These are phyloP conservation scores for Drechslerella coelobrocha DNA, from an alignment of 2,329 filamentous ascomycete species.

Conservation along the genomic window DNA sequence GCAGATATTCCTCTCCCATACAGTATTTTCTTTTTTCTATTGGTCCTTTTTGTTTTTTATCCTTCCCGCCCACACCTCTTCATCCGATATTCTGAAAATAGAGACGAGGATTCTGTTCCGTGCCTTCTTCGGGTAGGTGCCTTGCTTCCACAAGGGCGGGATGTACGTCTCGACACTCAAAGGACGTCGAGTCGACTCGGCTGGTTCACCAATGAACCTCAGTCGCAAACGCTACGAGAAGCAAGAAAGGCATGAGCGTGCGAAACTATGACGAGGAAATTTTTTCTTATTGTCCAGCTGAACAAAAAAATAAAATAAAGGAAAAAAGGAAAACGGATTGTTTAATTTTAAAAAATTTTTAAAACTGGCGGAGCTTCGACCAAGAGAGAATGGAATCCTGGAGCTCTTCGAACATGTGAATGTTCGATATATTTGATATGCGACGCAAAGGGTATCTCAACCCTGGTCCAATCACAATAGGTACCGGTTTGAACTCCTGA, in stretches of 20 bases:
- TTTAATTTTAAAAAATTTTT: background rate
- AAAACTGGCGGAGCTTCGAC: background rate
- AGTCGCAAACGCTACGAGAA: background rate
- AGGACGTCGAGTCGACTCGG: conserved; percentile 21
- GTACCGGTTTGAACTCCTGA: conserved; percentile 30
- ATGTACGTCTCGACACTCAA: background rate
- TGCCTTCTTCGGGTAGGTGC: conserved; percentile 50
- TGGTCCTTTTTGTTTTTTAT: conserved; percentile 21
- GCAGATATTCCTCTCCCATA: conserved; percentile 18
- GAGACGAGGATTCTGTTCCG: conserved; percentile 45
- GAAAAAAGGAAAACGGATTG: too few species aligned
- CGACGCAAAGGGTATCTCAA: conserved; percentile 4
- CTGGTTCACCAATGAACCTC: conserved; percentile 31
- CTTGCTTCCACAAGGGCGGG: conserved; percentile 5
- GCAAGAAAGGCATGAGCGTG: background rate
- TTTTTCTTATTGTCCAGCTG: background rate
- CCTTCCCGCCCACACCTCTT: conserved; percentile 36
- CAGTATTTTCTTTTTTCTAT: conserved; percentile 18
- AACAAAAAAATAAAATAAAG: background rate
- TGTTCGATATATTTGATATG: conserved; percentile 9
- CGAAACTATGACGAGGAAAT: background rate
- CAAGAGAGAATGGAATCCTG: conserved; percentile 6
- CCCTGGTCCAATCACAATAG: conserved; percentile 11
- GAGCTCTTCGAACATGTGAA: conserved; percentile 1
- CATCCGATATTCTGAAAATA: conserved; percentile 51